phyloP scores from a whole-genome alignment of 1,139 yeast species.

The Candida mesenterica region DNA sequence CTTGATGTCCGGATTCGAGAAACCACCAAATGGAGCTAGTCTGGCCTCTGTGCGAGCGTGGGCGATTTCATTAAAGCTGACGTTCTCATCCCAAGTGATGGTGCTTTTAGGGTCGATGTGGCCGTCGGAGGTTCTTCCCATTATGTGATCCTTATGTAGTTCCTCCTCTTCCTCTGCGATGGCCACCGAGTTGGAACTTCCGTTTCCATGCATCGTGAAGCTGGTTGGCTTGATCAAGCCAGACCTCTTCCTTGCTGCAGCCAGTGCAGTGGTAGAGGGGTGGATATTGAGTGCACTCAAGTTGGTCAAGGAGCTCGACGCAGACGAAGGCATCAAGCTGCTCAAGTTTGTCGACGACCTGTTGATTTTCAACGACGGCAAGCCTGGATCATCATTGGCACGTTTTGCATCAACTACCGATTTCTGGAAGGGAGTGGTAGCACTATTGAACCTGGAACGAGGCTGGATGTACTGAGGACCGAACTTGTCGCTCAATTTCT shows the following conservation, averaged over 20 bases:
- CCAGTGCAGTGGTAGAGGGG: constrained; percentile 4
- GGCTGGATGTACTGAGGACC: constrained; percentile 49
- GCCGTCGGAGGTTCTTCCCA: constrained; percentile 6
- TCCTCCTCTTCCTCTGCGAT: constrained; percentile 31
- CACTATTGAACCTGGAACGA: constrained; percentile 29
- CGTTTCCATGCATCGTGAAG: constrained; percentile 28
- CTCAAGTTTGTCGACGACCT: constrained; percentile 33
- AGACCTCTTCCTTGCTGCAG: constrained; percentile 15
- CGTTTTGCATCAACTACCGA: constrained; percentile 42
- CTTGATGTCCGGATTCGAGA: constrained; percentile 55
- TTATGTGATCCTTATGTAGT: constrained; percentile 15
- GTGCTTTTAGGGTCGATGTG: constrained; percentile 4
- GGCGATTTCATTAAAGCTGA: constrained; percentile 29
- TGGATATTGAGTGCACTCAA: constrained; percentile 12
- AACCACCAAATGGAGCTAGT: constrained; percentile 77
- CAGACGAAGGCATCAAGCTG: constrained; percentile 10
- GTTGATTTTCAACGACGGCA: constrained; percentile 43
- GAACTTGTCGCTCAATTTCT: constrained; percentile 19
- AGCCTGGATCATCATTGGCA: constrained; percentile 30
- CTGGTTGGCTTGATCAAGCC: constrained; percentile 21
- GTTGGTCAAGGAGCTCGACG: constrained; percentile 14
- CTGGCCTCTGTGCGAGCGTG: constrained; percentile 29
- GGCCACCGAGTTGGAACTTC: constrained; percentile 31
- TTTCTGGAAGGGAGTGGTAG: constrained; percentile 22
- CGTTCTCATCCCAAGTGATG: constrained; percentile 12